Conservation (phyloP, 23 red algal genomes). For the Gracilaria gracilis region DNA sequence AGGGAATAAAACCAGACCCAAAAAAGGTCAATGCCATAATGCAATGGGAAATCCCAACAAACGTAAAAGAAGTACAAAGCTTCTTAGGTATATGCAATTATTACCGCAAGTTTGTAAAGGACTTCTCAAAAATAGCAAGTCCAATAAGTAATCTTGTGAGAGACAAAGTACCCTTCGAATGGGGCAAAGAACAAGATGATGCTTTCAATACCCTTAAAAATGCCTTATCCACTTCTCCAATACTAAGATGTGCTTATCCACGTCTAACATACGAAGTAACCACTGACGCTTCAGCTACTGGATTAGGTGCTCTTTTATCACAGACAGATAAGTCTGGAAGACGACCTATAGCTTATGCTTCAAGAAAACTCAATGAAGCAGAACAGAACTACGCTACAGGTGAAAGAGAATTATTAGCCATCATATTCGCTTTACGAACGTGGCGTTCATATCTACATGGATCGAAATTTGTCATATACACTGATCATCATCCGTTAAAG, state of each 20-base stretch:
- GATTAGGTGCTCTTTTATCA: conserved; percentile 30
- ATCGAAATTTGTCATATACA: too few species aligned
- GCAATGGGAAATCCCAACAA: conserved; percentile 12
- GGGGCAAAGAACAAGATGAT: not conserved
- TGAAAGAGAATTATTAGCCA: conserved; percentile 47
- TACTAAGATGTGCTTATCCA: conserved; percentile 20
- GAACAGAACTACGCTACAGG: conserved; percentile 38
- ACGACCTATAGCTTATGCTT: conserved; percentile 47
- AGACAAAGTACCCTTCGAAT: not conserved
- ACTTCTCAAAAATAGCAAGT: conserved; percentile 30
- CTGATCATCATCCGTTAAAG: too few species aligned
- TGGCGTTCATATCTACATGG: conserved; percentile 60
- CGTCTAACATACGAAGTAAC: conserved; percentile 5
- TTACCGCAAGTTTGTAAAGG: conserved; percentile 42
- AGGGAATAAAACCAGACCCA: conserved; percentile 23
- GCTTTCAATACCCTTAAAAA: conserved; percentile 21
- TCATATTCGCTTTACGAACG: conserved; percentile 24
- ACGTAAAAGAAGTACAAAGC: conserved; percentile 27
- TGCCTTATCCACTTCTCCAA: not conserved
- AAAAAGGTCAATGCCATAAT: conserved; percentile 52
- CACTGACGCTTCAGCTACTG: conserved; percentile 23
- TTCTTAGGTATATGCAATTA: conserved; percentile 52
- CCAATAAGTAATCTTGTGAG: conserved; percentile 17
- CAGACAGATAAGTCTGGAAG: conserved; percentile 25
- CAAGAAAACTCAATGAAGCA: conserved; percentile 28